Conservation (phyloP, 805 yeast genomes). For the Jamesozyma rosinii region DNA sequence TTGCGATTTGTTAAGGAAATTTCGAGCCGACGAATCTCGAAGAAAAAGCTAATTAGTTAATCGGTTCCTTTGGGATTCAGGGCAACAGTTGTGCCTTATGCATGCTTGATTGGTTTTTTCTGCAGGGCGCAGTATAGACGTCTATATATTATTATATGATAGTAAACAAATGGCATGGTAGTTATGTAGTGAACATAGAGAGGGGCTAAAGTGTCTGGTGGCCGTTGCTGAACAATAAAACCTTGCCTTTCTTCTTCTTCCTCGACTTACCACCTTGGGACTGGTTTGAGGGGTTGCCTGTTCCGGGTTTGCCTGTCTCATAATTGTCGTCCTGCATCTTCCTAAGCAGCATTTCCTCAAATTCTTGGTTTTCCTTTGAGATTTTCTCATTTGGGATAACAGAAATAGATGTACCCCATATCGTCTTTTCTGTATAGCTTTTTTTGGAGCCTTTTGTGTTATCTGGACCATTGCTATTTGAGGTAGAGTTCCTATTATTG, state of each 20-base stretch:
- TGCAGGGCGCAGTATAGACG: no score
- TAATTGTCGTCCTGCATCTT: conserved; percentile 33
- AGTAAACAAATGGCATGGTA: no score
- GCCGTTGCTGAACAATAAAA: conserved; percentile 20
- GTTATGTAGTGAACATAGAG: no score
- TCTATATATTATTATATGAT: no score
- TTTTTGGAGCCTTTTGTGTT: conserved; percentile 2
- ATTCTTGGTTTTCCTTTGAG: conserved; percentile 38
- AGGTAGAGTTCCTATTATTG: neutral
- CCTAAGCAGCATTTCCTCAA: conserved; percentile 41
- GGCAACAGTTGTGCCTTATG: no score
- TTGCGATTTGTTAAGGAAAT: no score
- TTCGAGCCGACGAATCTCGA: no score
- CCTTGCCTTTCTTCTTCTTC: conserved; percentile 39
- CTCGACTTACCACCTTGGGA: conserved; percentile 38
- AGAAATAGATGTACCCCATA: conserved; percentile 61
- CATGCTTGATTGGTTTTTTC: no score
- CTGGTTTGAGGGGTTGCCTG: conserved; percentile 2
- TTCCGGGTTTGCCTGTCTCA: neutral
- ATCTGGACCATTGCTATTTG: neutral
- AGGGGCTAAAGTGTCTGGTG: neutral
- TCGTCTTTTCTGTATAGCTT: conserved; percentile 40
- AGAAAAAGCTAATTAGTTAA: no score
- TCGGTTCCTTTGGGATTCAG: no score
- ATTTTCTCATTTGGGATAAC: conserved; percentile 28